Evolutionary conservation across 257 asterid species (phyloP), one percentile per base, ranked within the genome.

Genomic region (Mitragyna speciosa): DNA sequence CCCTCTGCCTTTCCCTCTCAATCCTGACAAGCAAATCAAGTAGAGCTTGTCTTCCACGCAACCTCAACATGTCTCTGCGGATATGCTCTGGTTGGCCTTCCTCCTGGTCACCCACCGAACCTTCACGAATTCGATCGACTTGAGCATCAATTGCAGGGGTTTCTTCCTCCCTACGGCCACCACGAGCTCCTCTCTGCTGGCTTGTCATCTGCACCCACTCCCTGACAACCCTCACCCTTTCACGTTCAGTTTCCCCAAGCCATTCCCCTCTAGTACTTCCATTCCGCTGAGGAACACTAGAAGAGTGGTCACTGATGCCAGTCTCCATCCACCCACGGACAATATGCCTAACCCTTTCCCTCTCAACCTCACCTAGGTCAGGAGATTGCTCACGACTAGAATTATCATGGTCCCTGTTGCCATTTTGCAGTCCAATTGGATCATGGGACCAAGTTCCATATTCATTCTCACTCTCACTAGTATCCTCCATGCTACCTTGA

Each of bases 251-350:
- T 86, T 95, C 99, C 70, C 97, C 98, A 31, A 95, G 91, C 98
- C 92, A 92, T 80, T 95, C 97, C 59, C 93, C 93, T 83, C 98
- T 88, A 51, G 93, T 89, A 78, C 91, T 86, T 68, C 89, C 85
- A 81, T 84, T 90, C 85, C 95, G 83, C 85, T 87, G 96, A 81
- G 87, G 73, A 78, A 86, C 90, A 85, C 83, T 89, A 81, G 98
- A 83, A 45, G 97, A 81, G 79, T 80, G 85, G 49, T 89, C 97
- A 75, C 87, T 78, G 54, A 92, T 86, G 78, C 97, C 98, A 87
- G 88, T 95, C 88, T 92, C 99, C 97, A 93, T 90, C 99, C 98
- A 93, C 75, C 98, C 98, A 82, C 96, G 97, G 77, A 88, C 99
- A 88, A 95, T 93, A 69, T 91, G 97, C 88, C 98, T 89, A 76